Evolutionary conservation across 805 yeast species (phyloP), one percentile per base, ranked within the genome.

Genomic region (Candida golubevii): DNA sequence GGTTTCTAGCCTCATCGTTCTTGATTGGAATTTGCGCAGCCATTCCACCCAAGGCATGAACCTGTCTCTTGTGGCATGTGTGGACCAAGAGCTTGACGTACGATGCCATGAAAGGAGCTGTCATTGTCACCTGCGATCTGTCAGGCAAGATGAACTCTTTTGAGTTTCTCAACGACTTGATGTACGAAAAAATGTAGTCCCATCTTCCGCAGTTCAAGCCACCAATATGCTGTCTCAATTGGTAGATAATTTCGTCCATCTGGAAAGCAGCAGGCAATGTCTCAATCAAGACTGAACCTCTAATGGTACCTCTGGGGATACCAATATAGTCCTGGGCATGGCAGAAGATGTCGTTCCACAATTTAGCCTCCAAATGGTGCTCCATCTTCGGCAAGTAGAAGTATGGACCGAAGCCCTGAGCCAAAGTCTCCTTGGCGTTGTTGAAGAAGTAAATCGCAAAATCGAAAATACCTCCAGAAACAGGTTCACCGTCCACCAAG

Each of bases 41-140:
- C 95, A 85, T 85, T 55, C 95, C 95, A 56, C 95, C 93, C 81
- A 85, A 83, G 14, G 91, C 91, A 60, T 85, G 90, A 35, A 85
- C 91, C 50, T 83, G 85, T 68, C 91, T 77, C 57, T 78, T 74
- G 62, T 85, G 95, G 65, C 88, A 82, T 36, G 80, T 78, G 62
- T 82, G 75, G 54, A 85, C 87, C 63, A 85, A 72, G 57, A 82
- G 75, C 55, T 80, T 79, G 43, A 85, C 91, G 59, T 85, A 85
- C 13, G 85, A 78, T 26, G 83, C 72, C 93, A 85, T 85, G 66
- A 85, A 85, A 48, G 90, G 87, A 23, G 86, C 84, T 33, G 78
- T 70, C 95, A 85, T 85, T 13, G 88, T 84, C 36, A 85, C 89
- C 59, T 77, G 84, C 46, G 80, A 80, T 64, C 95, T 74, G 69